Evolutionary conservation across 2,329 filamentous ascomycete genomes (phyloP).

Genomic region (Chaetothyriales sp.): DNA sequence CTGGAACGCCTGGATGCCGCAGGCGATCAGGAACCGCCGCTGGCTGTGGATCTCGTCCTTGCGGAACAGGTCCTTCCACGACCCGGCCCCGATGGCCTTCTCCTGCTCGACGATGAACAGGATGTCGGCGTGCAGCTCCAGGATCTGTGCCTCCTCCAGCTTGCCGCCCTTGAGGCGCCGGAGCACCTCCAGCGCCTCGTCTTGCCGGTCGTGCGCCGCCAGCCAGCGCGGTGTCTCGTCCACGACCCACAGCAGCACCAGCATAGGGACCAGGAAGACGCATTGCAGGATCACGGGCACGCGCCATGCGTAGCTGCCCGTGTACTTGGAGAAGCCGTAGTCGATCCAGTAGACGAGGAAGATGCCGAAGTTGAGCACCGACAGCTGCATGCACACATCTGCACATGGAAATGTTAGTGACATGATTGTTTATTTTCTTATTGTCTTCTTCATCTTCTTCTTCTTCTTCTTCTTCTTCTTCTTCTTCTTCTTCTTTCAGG

Average conservation of each 20-base stretch:
- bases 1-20: constrained; percentile 43
- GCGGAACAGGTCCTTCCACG: constrained; percentile 35
- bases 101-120: constrained; percentile 3
- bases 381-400: constrained; percentile 32
- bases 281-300: constrained; percentile 30
- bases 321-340: constrained; percentile 25
- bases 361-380: constrained; percentile 34
- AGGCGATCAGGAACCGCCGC: constrained; percentile 38
- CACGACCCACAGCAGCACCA: constrained; percentile 25
- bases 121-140: constrained; percentile 1
- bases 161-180: constrained; percentile 7
- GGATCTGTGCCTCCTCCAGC: background rate
- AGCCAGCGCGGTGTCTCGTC: constrained; percentile 40
- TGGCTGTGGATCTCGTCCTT: constrained; percentile 40
- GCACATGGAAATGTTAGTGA: too few species aligned
- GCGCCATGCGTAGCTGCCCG: constrained; percentile 26
- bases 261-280: constrained; percentile 27
- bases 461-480: too few species aligned
- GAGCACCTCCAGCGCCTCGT: constrained; percentile 35
- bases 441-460: too few species aligned
- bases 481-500: too few species aligned
- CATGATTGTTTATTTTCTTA: too few species aligned
- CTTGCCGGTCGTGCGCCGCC: constrained; percentile 38
- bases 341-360: constrained; percentile 34
- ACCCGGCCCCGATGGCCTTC: constrained; percentile 2